These are phyloP conservation scores for Coemansia sp. DNA, from an alignment of 192 early-diverging fungal genomes.

Conservation along the genomic window DNA sequence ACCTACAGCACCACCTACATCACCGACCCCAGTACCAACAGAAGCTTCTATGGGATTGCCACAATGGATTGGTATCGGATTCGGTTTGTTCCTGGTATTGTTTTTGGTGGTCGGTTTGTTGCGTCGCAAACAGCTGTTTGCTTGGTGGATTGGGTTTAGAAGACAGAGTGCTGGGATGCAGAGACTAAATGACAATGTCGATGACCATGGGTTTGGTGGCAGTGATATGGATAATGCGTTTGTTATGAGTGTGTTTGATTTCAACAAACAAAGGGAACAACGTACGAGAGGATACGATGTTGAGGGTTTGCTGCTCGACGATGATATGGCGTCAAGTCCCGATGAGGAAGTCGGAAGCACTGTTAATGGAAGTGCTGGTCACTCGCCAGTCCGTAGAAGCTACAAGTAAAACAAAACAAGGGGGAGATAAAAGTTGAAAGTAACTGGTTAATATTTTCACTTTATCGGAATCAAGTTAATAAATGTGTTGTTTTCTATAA, in stretches of 20 bases:
- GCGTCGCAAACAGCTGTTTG: slow-evolving; percentile 24
- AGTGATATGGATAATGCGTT: slow-evolving; percentile 37
- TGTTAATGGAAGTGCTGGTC: neutral
- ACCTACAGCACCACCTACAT: neutral
- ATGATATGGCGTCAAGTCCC: slow-evolving; percentile 40
- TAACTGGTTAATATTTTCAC: no score
- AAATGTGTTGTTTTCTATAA: no score
- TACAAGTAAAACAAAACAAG: neutral
- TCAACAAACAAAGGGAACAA: slow-evolving; percentile 5
- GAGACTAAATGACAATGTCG: slow-evolving; percentile 11
- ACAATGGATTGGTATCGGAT: slow-evolving; percentile 28
- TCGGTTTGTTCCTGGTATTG: slow-evolving; percentile 11
- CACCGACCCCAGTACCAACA: neutral
- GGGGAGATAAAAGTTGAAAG: neutral
- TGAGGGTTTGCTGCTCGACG: slow-evolving; percentile 41
- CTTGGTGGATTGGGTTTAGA: slow-evolving; percentile 30
- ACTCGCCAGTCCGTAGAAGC: slow-evolving; percentile 2
- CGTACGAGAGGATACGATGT: slow-evolving; percentile 2
- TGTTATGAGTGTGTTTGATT: slow-evolving; percentile 44
- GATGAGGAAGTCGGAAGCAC: slow-evolving; percentile 33
- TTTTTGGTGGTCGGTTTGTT: slow-evolving; percentile 17
- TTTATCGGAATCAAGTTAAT: no score
- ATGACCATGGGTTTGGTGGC: neutral
- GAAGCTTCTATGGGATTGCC: neutral
- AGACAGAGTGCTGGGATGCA: slow-evolving; percentile 6